Conservation (phyloP, 352 stramenopile genomes). For the Pythium grandisporangium region DNA sequence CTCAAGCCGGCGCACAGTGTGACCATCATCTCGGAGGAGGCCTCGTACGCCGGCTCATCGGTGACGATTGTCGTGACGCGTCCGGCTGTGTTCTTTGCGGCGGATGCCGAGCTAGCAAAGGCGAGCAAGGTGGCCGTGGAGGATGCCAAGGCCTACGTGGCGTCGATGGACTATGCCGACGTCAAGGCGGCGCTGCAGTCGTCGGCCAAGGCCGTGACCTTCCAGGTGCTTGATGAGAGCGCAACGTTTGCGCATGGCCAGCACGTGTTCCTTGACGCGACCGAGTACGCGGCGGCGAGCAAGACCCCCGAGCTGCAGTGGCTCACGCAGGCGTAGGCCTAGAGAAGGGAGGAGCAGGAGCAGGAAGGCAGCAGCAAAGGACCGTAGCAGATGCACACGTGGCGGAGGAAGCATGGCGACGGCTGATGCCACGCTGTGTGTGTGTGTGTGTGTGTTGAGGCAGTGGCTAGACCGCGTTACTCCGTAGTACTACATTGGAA, state of each 20-base stretch:
- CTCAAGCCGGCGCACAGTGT: slow-evolving; percentile 57
- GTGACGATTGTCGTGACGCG: slow-evolving; percentile 60
- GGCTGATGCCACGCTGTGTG: too few relatives aligned
- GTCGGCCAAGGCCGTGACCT: slow-evolving; percentile 20
- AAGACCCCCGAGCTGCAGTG: slow-evolving; percentile 33
- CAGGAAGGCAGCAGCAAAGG: too few relatives aligned
- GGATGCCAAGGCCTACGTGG: slow-evolving; percentile 52
- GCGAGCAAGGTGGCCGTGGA: slow-evolving; percentile 26
- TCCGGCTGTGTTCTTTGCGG: slow-evolving; percentile 64
- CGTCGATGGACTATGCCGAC: slow-evolving; percentile 76
- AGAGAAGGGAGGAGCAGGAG: too few relatives aligned
- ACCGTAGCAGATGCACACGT: too few relatives aligned
- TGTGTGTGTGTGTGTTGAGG: too few relatives aligned
- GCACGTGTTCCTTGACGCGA: slow-evolving; percentile 72
- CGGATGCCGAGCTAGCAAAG: slow-evolving; percentile 31
- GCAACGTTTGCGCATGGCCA: slow-evolving; percentile 41
- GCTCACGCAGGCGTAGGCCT: slow-evolving; percentile 20
- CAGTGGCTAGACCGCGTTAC: too few relatives aligned
- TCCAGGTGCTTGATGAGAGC: slow-evolving; percentile 29
- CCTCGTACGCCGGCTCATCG: slow-evolving; percentile 57
- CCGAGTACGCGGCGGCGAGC: slow-evolving; percentile 36
- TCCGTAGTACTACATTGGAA: too few relatives aligned
- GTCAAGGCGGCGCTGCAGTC: slow-evolving; percentile 46
- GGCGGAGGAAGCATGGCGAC: too few relatives aligned
- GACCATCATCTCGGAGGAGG: slow-evolving; percentile 61